Evolutionary conservation across 108 stramenopile species (phyloP), one percentile per base, ranked within the genome.

Genomic region (Poteriospumella lacustris): DNA sequence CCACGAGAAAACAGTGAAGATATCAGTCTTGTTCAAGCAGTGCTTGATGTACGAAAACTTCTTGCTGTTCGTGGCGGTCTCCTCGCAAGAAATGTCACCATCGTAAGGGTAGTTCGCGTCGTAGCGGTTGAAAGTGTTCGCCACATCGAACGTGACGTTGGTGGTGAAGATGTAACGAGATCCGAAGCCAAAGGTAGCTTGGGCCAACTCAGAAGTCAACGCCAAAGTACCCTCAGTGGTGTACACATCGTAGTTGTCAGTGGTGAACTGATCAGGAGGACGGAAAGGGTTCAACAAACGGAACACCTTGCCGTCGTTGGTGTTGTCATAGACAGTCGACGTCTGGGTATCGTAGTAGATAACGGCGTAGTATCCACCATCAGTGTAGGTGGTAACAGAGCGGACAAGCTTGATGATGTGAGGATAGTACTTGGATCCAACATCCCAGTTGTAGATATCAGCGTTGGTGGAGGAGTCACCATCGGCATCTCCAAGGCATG

Each of bases 361-460:
- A 9, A 64, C 76, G 24, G 58, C 58, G 58, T 58, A 58, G 58
- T 76, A 58, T 2, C 58, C 44, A 44, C 58, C 76, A 52, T 58
- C 76, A 52, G 42, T 44, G 39, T 59, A 52, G 29, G 42, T 58
- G 76, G 76, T 76, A 38, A 52, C 76, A 39, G 44, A 19, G 19
- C 34, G 44, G 28, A 76, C 76, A 59, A 76, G 76, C 58, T 76
- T 76, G 1, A 76, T 26, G 2, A 58, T 38, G 60, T 76, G 76
- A n/a, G 56, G 56, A 58, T 58, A 76, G 34, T 38, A 44, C 24
- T 76, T 44, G 12, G 36, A 44, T 9, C 76, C 76, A n/a, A 40
- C 1, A 44, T 76, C 76, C 76, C 76, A 76, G 58, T 76, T 39
- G 76, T 76, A 76, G 5, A 76, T 29, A 40, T 59, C 76, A 28